Percentiles rank a stretch among this genome's conserved stretches.
Conservation (phyloP, 1,284 basidiomycete genomes). For the Naganishia cerealis region DNA sequence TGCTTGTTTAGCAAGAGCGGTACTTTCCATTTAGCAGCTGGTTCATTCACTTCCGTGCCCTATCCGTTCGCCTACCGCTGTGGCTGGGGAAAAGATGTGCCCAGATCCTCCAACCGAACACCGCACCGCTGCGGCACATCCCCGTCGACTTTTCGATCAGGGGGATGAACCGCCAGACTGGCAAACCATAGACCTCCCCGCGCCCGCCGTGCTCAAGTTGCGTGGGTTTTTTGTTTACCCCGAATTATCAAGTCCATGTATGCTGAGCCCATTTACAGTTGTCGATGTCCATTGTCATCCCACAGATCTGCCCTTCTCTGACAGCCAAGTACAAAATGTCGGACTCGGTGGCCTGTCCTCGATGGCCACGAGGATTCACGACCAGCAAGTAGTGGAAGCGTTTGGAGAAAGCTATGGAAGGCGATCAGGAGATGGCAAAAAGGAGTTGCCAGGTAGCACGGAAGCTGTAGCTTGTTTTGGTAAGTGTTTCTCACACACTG, state of each 20-base stretch:
- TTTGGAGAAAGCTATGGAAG: constrained; percentile 36
- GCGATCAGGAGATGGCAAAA: not conserved
- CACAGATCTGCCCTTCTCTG: constrained; percentile 43
- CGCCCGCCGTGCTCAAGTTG: constrained; percentile 40
- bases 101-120: too few species aligned
- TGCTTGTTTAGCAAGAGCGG: too few species aligned
- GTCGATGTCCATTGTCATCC: constrained; percentile 56
- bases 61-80: too few species aligned
- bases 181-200: constrained; percentile 41
- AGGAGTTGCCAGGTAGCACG: constrained; percentile 15
- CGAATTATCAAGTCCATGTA: not conserved
- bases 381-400: constrained; percentile 44
- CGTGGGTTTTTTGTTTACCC: constrained; percentile 35
- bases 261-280: constrained; percentile 38
- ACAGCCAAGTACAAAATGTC: constrained; percentile 39
- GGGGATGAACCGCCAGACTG: constrained; percentile 42
- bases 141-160: not conserved
- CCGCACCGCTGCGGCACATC: too few species aligned
- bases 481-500: constrained; percentile 36
- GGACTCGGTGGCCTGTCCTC: constrained; percentile 47
- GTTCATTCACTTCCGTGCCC: too few species aligned
- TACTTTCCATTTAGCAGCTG: too few species aligned
- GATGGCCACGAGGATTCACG: constrained; percentile 48
- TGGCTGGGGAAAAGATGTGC: too few species aligned
- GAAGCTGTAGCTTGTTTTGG: constrained; percentile 52